Evolutionary conservation across 345 rosid species (phyloP).

Genomic region (Dipteronia dyeriana): DNA sequence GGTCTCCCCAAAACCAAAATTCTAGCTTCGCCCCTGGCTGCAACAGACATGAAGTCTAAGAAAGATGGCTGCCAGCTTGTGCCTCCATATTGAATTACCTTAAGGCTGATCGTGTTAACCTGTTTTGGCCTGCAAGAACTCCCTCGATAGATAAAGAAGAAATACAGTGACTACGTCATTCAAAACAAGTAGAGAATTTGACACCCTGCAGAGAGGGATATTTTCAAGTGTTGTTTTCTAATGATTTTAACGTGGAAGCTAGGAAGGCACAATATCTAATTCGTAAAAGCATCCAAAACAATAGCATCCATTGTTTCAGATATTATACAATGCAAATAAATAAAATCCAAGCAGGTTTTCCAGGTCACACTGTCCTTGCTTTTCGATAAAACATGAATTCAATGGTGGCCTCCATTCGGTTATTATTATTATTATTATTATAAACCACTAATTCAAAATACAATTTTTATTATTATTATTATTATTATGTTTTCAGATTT

Average conservation of each 20-base stretch:
- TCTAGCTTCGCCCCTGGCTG: no score
- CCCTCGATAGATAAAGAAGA: background rate
- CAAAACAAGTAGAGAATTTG: background rate
- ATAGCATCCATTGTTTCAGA: background rate
- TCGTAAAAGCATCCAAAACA: background rate
- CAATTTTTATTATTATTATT: no score
- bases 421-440: no score
- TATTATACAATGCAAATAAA: background rate
- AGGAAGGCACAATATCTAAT: background rate
- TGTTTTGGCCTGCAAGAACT: slow-evolving; percentile 27
- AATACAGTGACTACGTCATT: background rate
- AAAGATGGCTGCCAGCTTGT: slow-evolving; percentile 15
- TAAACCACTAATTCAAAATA: no score
- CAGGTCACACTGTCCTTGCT: background rate
- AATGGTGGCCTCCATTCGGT: no score
- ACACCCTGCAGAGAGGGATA: background rate
- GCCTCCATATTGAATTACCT: slow-evolving; percentile 33
- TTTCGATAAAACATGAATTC: no score
- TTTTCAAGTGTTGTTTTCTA: background rate
- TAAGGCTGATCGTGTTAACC: slow-evolving; percentile 28
- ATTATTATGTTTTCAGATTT: no score
- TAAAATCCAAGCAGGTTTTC: background rate
- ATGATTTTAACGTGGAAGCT: no score
- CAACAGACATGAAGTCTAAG: no score
- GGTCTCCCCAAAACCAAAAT: no score